Conservation (phyloP, 2,329 filamentous ascomycete genomes). For the Arthroderma sp. region DNA sequence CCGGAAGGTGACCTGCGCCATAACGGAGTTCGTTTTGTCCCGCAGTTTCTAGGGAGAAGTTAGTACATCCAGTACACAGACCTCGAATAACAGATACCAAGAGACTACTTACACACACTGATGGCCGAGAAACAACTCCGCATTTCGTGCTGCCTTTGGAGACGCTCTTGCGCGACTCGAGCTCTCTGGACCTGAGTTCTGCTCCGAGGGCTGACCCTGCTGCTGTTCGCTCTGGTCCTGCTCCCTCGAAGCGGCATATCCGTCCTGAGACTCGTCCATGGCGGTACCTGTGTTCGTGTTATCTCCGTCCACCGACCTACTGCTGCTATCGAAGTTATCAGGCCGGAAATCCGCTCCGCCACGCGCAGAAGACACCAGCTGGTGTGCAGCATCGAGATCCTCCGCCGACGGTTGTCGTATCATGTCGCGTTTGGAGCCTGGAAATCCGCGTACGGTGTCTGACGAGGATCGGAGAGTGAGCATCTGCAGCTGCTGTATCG, state of each 20-base stretch:
- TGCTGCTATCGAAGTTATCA: constrained; percentile 14
- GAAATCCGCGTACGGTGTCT: constrained; percentile 5
- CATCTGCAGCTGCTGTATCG: constrained; percentile 3
- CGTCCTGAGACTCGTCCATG: constrained; percentile 6
- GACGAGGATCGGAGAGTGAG: background rate
- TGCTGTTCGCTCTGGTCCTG: constrained; percentile 1
- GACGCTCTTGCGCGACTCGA: constrained; percentile 20
- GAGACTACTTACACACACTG: constrained; percentile 28
- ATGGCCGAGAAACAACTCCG: constrained; percentile 31
- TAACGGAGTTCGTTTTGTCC: constrained; percentile 81
- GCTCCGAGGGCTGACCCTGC: constrained; percentile 14
- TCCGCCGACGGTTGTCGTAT: constrained; percentile 35
- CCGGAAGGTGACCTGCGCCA: constrained; percentile 91
- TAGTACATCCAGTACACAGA: background rate
- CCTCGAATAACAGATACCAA: constrained; percentile 2
- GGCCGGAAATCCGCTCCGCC: constrained; percentile 28
- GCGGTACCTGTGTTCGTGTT: constrained; percentile 14
- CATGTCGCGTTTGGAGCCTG: constrained; percentile 10
- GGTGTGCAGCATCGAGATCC: constrained; percentile 38
- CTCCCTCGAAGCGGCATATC: background rate
- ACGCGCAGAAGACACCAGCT: constrained; percentile 37
- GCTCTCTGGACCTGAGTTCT: constrained; percentile 9
- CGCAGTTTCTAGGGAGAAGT: constrained; percentile 61
- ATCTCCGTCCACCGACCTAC: constrained; percentile 15
- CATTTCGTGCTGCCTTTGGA: constrained; percentile 26